phyloP scores from a whole-genome alignment of 495 filamentous ascomycete species.

The Cudoniella acicularis region DNA sequence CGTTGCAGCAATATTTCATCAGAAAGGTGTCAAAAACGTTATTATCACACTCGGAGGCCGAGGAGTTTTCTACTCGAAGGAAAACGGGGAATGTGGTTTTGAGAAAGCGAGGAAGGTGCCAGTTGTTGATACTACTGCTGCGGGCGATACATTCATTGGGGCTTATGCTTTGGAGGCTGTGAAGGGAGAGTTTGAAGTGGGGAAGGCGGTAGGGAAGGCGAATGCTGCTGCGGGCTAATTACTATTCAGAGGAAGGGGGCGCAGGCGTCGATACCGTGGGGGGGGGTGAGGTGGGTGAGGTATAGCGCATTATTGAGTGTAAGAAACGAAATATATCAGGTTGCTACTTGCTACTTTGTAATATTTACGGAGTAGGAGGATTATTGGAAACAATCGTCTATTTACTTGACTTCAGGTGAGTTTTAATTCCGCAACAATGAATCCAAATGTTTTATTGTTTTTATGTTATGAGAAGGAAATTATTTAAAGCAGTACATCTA shows the following conservation, averaged over 20 bases:
- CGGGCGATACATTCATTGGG: constrained; percentile 90
- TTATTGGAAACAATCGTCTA: too few species aligned
- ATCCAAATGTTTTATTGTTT: too few species aligned
- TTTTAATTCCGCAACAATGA: too few species aligned
- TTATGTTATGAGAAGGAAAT: too few species aligned
- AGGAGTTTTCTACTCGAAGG: constrained; percentile 58
- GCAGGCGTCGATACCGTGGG: constrained; percentile 80
- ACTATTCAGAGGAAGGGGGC: constrained; percentile 73
- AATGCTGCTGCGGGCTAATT: constrained; percentile 69
- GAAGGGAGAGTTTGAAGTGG: constrained; percentile 16
- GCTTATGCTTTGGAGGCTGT: constrained; percentile 62
- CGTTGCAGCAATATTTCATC: constrained; percentile 55
- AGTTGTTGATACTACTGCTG: constrained; percentile 88
- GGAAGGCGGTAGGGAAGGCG: constrained; percentile 50
- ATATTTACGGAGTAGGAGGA: too few species aligned
- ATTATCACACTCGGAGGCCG: constrained; percentile 78
- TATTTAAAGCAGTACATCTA: too few species aligned
- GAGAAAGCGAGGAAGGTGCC: constrained; percentile 53
- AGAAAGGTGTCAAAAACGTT: constrained; percentile 64
- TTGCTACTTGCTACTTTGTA: too few species aligned
- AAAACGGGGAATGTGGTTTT: constrained; percentile 37
- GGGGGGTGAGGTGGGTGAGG: too few species aligned
- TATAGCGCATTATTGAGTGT: too few species aligned
- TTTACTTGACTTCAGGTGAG: too few species aligned
- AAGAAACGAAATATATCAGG: too few species aligned